Conservation (phyloP, 2,329 filamentous ascomycete genomes). For the Aspergillus fijiensis region DNA sequence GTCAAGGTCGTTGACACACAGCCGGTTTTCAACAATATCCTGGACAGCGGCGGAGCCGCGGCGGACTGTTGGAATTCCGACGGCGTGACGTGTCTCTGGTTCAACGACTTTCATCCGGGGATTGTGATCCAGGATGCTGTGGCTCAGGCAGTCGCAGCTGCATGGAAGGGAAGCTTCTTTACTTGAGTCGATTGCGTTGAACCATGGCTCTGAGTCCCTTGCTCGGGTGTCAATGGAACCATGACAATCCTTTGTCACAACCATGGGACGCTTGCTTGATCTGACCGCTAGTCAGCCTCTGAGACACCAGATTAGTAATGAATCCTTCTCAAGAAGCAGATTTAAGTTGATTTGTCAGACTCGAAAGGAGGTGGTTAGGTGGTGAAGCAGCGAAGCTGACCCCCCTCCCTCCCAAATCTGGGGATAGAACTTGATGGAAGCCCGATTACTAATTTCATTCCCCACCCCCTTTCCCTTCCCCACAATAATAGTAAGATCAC, state of each 20-base stretch:
- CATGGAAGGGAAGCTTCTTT: slow-evolving; percentile 25
- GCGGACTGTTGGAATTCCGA: slow-evolving; percentile 12
- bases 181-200: slow-evolving; percentile 21
- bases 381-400: too few species aligned
- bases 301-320: too few species aligned
- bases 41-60: slow-evolving; percentile 6
- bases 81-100: slow-evolving; percentile 13
- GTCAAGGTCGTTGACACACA: slow-evolving; percentile 13
- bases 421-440: slow-evolving; percentile 22
- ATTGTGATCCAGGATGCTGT: slow-evolving; percentile 12
- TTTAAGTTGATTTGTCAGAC: too few species aligned
- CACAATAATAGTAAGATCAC: not conserved
- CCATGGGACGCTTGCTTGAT: too few species aligned
- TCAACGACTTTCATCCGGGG: slow-evolving; percentile 15
- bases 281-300: too few species aligned
- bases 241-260: too few species aligned
- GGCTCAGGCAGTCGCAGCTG: slow-evolving; percentile 11
- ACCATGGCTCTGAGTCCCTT: too few species aligned
- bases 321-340: too few species aligned
- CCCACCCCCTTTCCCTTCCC: not conserved
- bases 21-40: slow-evolving; percentile 6
- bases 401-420: slow-evolving; percentile 10
- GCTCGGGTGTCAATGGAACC: too few species aligned
- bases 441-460: not conserved
- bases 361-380: too few species aligned